A percentile compares a stretch with the other conserved stretches of the same genome.
phyloP scores from a whole-genome alignment of 2,329 filamentous ascomycete species.

The Stachybotrys echinatus region DNA sequence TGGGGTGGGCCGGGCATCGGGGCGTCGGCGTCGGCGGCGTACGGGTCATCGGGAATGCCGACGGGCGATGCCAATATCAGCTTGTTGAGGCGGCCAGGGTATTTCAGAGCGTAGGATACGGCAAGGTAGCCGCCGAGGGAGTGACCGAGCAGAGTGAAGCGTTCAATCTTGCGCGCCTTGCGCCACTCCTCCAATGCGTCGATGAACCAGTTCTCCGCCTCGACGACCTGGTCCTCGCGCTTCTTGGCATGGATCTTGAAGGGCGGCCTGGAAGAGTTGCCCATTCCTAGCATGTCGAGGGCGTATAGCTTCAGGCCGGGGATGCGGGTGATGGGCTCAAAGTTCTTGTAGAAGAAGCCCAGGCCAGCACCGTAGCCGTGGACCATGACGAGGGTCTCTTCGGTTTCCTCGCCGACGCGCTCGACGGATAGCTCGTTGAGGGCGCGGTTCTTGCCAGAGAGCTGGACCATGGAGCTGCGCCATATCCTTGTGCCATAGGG shows the following conservation, averaged over 20 bases:
- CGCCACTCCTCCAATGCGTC: slow-evolving; percentile 97
- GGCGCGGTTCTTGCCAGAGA: slow-evolving; percentile 80
- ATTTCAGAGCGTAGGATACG: slow-evolving; percentile 92
- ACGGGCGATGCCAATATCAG: slow-evolving; percentile 92
- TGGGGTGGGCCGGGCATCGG: slow-evolving; percentile 72
- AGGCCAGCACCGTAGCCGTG: slow-evolving; percentile 95
- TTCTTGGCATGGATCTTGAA: slow-evolving; percentile 85
- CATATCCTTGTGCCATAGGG: slow-evolving; percentile 82
- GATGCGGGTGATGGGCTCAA: slow-evolving; percentile 75
- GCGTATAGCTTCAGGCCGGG: slow-evolving; percentile 86
- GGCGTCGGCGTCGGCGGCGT: slow-evolving; percentile 63
- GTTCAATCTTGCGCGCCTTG: slow-evolving; percentile 78
- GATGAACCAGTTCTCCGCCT: slow-evolving; percentile 94
- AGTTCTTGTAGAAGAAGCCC: slow-evolving; percentile 98
- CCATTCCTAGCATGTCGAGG: slow-evolving; percentile 94
- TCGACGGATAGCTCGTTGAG: slow-evolving; percentile 93
- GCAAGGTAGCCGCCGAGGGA: slow-evolving; percentile 93
- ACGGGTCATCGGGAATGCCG: slow-evolving; percentile 90
- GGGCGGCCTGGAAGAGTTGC: slow-evolving; percentile 74
- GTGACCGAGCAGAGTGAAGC: slow-evolving; percentile 90
- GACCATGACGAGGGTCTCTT: slow-evolving; percentile 89
- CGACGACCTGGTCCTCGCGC: slow-evolving; percentile 70
- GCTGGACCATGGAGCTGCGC: slow-evolving; percentile 76
- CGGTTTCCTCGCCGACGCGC: slow-evolving; percentile 68
- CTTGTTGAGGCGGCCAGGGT: slow-evolving; percentile 91